Conservation (phyloP, 805 yeast genomes). For the Kazachstania bromeliacearum region DNA sequence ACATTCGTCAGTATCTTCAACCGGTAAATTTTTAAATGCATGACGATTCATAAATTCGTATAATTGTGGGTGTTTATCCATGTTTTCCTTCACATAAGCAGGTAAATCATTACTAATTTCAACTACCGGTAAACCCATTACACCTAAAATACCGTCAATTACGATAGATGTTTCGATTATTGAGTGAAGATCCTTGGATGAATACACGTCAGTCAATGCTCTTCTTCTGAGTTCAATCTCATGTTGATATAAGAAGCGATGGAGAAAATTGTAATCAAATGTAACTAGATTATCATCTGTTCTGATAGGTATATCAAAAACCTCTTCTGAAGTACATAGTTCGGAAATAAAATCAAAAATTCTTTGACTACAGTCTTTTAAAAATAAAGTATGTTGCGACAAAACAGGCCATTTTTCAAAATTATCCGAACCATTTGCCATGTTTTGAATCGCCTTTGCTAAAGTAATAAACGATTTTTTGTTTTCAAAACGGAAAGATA, state of each 20-base stretch:
- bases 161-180: slow-evolving; percentile 25
- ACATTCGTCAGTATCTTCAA: slow-evolving; percentile 26
- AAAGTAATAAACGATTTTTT: slow-evolving; percentile 63
- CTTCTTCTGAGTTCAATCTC: slow-evolving; percentile 31
- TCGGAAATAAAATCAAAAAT: slow-evolving; percentile 33
- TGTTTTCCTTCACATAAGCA: slow-evolving; percentile 39
- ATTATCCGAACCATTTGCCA: slow-evolving; percentile 69
- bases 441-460: slow-evolving; percentile 72
- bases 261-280: slow-evolving; percentile 34
- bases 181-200: slow-evolving; percentile 12
- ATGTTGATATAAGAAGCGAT: slow-evolving; percentile 39
- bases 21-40: slow-evolving; percentile 42
- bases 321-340: slow-evolving; percentile 17
- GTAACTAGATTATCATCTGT: slow-evolving; percentile 11
- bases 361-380: slow-evolving; percentile 30
- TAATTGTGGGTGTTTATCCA: slow-evolving; percentile 39
- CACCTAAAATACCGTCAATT: slow-evolving; percentile 37
- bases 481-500: slow-evolving; percentile 31
- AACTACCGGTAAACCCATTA: slow-evolving; percentile 50
- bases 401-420: slow-evolving; percentile 55
- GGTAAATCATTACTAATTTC: slow-evolving; percentile 47
- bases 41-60: slow-evolving; percentile 67
- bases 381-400: slow-evolving; percentile 31
- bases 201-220: slow-evolving; percentile 8
- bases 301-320: slow-evolving; percentile 14